A percentile compares a stretch with the other conserved stretches of the same genome.
Evolutionary conservation across 208 protist genomes (phyloP).

Genomic region (Acanthamoeba castellanii): DNA sequence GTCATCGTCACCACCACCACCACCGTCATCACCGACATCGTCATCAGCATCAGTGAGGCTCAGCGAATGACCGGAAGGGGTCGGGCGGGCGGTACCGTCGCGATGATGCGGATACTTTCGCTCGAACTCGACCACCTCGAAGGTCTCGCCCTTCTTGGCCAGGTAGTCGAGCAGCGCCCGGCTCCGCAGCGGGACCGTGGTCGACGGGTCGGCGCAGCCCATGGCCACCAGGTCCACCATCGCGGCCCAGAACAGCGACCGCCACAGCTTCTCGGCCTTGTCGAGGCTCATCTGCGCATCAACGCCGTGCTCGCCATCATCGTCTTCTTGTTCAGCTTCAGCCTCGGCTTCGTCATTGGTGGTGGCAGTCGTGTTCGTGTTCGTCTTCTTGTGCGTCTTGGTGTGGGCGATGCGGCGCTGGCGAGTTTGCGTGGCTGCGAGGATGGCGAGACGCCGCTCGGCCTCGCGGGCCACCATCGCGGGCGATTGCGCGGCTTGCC

Average conservation of each 20-base stretch:
- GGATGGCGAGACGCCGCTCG: background rate
- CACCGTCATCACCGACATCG: no score
- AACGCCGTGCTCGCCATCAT: background rate
- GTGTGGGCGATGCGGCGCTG: background rate
- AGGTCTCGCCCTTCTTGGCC: background rate
- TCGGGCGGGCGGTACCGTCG: no score
- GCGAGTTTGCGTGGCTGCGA: background rate
- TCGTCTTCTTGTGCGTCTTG: background rate
- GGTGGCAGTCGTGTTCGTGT: background rate
- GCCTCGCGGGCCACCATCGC: background rate
- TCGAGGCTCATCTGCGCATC: background rate
- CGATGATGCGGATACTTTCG: background rate
- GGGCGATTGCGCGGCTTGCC: background rate
- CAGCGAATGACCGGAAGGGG: no score
- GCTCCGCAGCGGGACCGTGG: background rate
- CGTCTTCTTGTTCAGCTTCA: background rate
- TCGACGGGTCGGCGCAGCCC: background rate
- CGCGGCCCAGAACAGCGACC: conserved; percentile 2
- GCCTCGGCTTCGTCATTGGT: background rate
- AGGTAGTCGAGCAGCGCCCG: background rate
- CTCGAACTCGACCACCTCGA: background rate
- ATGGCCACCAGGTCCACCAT: conserved; percentile 15
- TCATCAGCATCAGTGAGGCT: no score
- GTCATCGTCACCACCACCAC: no score
- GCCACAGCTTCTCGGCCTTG: background rate